These are phyloP conservation scores for Arctium lappa DNA, from an alignment of 129 eudicot species.

Conservation along the genomic window DNA sequence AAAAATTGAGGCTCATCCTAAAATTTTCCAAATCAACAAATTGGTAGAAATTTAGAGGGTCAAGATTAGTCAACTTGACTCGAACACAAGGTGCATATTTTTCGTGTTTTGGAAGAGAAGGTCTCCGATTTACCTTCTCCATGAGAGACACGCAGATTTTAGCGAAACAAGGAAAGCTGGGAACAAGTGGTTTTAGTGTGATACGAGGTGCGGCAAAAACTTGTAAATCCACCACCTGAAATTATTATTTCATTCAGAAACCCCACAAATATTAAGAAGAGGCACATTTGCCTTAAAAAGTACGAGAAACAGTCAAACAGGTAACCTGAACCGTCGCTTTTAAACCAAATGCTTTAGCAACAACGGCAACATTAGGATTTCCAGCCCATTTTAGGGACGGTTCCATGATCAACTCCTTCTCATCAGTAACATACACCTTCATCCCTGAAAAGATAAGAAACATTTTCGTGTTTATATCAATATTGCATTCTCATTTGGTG, in stretches of 20 bases:
- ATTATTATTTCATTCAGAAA: neutral
- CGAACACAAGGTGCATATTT: neutral
- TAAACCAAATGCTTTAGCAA: constrained; percentile 87
- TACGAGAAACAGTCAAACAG: constrained; percentile 14
- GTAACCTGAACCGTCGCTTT: constrained; percentile 86
- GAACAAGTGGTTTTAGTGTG: constrained; percentile 92
- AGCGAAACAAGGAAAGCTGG: constrained; percentile 97
- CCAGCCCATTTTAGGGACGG: constrained; percentile 94
- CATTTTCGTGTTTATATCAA: neutral
- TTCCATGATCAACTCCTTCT: constrained; percentile 97
- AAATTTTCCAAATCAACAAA: neutral
- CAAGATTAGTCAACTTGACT: neutral
- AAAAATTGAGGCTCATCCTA: neutral
- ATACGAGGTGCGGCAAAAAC: constrained; percentile 89
- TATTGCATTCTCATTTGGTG: neutral
- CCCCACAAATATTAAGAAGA: neutral
- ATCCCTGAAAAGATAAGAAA: constrained; percentile 51
- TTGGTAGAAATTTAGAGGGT: neutral
- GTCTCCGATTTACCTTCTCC: constrained; percentile 63
- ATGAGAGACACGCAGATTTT: constrained; percentile 82
- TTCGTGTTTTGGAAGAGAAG: neutral
- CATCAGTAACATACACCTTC: constrained; percentile 91
- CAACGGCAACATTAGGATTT: constrained; percentile 77
- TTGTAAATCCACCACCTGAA: constrained; percentile 91
- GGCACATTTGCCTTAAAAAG: neutral